These are phyloP conservation scores for Pseudoscleropodium purum DNA, from an alignment of 225 moss, liverwort and hornwort species.

Conservation along the genomic window DNA sequence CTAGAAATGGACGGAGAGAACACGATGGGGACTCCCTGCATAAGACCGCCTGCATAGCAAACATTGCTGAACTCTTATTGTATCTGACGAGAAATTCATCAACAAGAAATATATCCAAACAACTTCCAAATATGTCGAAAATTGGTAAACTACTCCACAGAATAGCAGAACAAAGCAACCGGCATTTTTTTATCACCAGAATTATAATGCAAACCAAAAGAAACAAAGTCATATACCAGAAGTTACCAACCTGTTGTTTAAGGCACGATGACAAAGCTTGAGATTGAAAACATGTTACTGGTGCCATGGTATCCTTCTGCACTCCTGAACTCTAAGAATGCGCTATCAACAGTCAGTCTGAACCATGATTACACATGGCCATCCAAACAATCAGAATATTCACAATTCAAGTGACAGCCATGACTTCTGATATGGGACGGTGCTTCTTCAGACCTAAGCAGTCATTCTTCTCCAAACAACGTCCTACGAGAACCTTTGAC, in stretches of 20 bases:
- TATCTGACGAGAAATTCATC: background rate
- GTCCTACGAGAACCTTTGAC: background rate
- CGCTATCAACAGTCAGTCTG: background rate
- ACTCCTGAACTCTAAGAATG: background rate
- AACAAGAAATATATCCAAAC: background rate
- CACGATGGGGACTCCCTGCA: constrained; percentile 7
- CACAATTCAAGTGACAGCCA: background rate
- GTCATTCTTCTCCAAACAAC: background rate
- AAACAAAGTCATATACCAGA: background rate
- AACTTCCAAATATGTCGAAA: background rate
- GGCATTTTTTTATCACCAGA: background rate
- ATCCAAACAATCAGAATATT: background rate
- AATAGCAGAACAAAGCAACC: background rate
- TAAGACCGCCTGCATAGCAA: constrained; percentile 8
- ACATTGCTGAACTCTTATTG: background rate
- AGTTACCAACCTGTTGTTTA: constrained; percentile 23
- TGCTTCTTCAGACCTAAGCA: background rate
- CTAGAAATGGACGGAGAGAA: constrained; percentile 1
- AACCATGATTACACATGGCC: background rate
- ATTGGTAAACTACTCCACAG: background rate
- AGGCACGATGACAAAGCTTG: constrained; percentile 18
- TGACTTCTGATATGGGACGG: background rate
- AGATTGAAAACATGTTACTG: constrained; percentile 17
- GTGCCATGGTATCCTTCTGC: constrained; percentile 18
- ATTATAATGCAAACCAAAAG: background rate